Base-by-base conservation (phyloP, 306 rosid species). In the Cicer pinnatifidum region DNA sequence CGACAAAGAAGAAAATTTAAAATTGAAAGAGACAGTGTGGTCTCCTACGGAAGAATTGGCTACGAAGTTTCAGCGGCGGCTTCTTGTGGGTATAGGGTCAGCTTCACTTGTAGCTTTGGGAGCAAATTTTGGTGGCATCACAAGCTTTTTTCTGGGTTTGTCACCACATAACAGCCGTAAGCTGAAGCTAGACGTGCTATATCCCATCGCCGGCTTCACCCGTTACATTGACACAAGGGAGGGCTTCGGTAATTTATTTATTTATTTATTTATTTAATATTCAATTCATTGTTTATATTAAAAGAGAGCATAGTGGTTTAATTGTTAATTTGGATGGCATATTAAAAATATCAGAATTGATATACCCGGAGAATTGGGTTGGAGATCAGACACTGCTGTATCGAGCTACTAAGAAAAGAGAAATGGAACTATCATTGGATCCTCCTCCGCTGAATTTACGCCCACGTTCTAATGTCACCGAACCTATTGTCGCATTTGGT, bases 311-410 rank as follows among this genome's bases (percentile, higher is more conserved):
- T 16, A 43, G 16, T 65, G 6, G 15, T 35, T 62, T 62, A 38
- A 39, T 15, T 63, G 5, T 39, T 62, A 33, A 12, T 50, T 71
- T 50, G 61, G 37, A 37, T 50, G 6, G 6, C 15, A 19, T 44
- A n/a, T 47, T 13, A 68, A 35, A 44, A 35, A 44, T 9, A 48
- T 8, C 88, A 91, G 95, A 91, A 73, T 91, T 94, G 51, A 85
- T 94, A 86, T 94, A 91, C 82, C 99, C 99, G 33, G 87, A 84
- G 47, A 85, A 75, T 57, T 94, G 97, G 99, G 96, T 91, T 67
- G 96, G 99, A 81, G 97, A 90, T 79, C 93, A 94, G 81, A 91
- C 89, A 37, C n/a, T 87, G 38, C 44, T 91, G 52, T 94, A 90
- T 69, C 73, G 96, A 80, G 92, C 95, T 16, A 89, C 89, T 33